Conservation (phyloP, 2,329 filamentous ascomycete species). For the Fusarium sacchari region DNA sequence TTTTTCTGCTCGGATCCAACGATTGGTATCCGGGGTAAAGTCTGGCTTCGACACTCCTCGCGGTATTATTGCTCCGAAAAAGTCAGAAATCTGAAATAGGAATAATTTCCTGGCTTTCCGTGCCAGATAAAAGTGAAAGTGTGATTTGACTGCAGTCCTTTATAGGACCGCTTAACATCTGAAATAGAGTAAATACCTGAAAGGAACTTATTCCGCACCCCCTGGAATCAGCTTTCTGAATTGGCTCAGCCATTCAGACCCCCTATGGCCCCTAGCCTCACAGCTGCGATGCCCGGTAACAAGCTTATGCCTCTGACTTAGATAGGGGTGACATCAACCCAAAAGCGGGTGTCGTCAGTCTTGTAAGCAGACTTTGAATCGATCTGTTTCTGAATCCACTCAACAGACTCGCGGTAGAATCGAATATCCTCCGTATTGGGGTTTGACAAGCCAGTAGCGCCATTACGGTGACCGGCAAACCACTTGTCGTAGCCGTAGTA, state of each 20-base stretch:
- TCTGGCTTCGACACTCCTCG: too few species aligned
- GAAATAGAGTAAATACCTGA: neutral
- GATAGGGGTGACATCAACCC: neutral
- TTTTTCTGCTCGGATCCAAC: too few species aligned
- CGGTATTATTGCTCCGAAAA: too few species aligned
- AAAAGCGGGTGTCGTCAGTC: neutral
- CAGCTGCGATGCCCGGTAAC: neutral
- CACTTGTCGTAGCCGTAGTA: neutral
- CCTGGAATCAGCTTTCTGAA: neutral
- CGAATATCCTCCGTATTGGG: neutral
- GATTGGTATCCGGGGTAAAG: too few species aligned
- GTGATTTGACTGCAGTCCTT: rapidly evolving
- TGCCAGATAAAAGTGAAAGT: neutral
- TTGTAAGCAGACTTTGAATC: neutral
- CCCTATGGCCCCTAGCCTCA: neutral
- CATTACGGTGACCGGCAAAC: neutral
- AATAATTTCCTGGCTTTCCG: neutral
- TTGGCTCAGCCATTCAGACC: neutral
- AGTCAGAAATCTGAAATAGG: too few species aligned
- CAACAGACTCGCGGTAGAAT: neutral
- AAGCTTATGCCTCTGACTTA: neutral
- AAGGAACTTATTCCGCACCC: neutral
- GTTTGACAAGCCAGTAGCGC: neutral
- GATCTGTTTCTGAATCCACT: neutral
- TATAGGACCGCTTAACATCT: neutral